These are phyloP conservation scores for Lepraria neglecta DNA, from an alignment of 495 filamentous ascomycete species.

Conservation along the genomic window DNA sequence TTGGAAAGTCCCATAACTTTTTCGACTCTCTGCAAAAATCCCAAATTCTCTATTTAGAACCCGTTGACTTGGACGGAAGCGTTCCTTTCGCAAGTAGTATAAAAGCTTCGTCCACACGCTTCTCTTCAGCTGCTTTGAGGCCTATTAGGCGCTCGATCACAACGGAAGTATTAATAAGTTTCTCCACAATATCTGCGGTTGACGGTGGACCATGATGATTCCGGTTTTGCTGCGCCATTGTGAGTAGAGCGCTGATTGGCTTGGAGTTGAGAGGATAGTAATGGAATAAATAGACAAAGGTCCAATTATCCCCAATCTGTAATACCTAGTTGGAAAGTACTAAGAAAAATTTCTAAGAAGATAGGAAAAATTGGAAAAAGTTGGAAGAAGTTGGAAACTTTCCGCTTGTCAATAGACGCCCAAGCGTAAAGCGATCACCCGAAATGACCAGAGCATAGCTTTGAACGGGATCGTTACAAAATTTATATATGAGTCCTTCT, in stretches of 20 bases:
- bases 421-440: too few relatives aligned
- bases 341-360: too few relatives aligned
- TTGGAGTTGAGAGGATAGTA: background rate
- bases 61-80: background rate
- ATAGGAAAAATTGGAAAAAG: conserved; percentile 1
- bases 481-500: too few relatives aligned
- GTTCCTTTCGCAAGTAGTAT: background rate
- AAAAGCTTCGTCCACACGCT: background rate
- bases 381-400: background rate
- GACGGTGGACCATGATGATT: background rate
- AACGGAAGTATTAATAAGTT: background rate
- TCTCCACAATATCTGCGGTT: background rate
- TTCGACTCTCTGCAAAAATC: background rate
- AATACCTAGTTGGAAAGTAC: too few relatives aligned
- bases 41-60: background rate
- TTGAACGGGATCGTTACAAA: too few relatives aligned
- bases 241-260: too few relatives aligned
- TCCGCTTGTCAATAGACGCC: too few relatives aligned
- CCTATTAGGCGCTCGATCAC: background rate
- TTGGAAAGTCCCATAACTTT: background rate
- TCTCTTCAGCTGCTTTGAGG: background rate
- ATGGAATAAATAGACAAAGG: too few relatives aligned
- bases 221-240: background rate
- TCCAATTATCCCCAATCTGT: too few relatives aligned
- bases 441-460: too few relatives aligned